Percentiles rank a stretch among this genome's conserved stretches.
Evolutionary conservation across 768 basidiomycete species (phyloP).

Genomic region (Collybiopsis confluens): DNA sequence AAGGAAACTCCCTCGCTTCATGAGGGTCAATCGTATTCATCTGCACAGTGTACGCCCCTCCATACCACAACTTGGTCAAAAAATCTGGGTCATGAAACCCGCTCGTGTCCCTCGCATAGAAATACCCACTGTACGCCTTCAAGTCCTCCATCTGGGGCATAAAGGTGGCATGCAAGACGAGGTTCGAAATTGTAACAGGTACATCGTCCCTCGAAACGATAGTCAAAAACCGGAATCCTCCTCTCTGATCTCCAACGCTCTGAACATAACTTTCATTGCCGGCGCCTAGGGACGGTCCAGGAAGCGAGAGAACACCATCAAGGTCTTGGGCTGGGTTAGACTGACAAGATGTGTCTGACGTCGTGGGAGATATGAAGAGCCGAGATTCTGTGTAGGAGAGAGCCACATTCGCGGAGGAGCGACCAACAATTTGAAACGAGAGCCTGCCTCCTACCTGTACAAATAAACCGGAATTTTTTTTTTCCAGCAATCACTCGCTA

Average conservation of each 20-base stretch:
- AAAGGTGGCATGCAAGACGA: slow-evolving; percentile 48
- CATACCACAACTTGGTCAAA: slow-evolving; percentile 55
- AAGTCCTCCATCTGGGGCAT: slow-evolving; percentile 48
- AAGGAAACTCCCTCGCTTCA: slow-evolving; percentile 28
- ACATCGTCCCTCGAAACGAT: slow-evolving; percentile 32
- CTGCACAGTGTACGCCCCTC: slow-evolving; percentile 58
- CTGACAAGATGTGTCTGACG: slow-evolving; percentile 37
- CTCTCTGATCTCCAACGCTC: slow-evolving; percentile 35
- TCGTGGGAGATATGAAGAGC: slow-evolving; percentile 37
- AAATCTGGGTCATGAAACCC: slow-evolving; percentile 41
- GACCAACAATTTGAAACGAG: slow-evolving; percentile 8
- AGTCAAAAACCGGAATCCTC: slow-evolving; percentile 52
- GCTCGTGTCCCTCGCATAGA: slow-evolving; percentile 38
- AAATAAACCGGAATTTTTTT: not conserved
- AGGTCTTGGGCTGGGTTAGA: slow-evolving; percentile 19
- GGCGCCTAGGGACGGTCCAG: slow-evolving; percentile 23
- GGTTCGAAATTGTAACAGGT: slow-evolving; percentile 39
- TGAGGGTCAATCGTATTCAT: slow-evolving; percentile 44
- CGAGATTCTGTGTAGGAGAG: slow-evolving; percentile 49
- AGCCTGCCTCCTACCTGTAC: slow-evolving; percentile 1
- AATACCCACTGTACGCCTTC: slow-evolving; percentile 48
- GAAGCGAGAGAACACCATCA: slow-evolving; percentile 31
- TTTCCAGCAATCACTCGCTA: too few relatives aligned
- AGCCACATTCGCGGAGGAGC: slow-evolving; percentile 28
- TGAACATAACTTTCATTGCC: slow-evolving; percentile 21